Percentiles rank a stretch among this genome's conserved stretches.
These are phyloP conservation scores for Penicillium coffeae DNA, from an alignment of 495 filamentous ascomycete species.

Conservation along the genomic window DNA sequence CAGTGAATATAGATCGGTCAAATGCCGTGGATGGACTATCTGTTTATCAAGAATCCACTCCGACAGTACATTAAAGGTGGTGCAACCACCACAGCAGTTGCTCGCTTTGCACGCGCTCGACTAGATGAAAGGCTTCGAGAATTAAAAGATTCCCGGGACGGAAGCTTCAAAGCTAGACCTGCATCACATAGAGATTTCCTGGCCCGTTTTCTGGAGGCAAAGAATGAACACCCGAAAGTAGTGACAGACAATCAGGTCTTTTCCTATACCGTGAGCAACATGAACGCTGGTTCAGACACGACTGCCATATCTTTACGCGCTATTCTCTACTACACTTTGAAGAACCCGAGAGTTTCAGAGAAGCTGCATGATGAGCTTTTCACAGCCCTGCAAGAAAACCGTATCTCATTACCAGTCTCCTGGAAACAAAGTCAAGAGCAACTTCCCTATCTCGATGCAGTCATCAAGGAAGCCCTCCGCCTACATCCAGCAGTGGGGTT, in stretches of 20 bases:
- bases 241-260: slow-evolving; percentile 29
- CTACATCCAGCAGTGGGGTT: slow-evolving; percentile 60
- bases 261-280: slow-evolving; percentile 38
- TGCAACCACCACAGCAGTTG: slow-evolving; percentile 22
- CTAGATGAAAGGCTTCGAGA: slow-evolving; percentile 31
- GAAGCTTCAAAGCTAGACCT: neutral
- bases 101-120: slow-evolving; percentile 48
- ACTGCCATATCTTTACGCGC: slow-evolving; percentile 44
- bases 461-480: slow-evolving; percentile 64
- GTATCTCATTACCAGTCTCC: slow-evolving; percentile 30
- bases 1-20: slow-evolving; percentile 35
- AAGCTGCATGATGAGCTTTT: slow-evolving; percentile 27
- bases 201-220: slow-evolving; percentile 26
- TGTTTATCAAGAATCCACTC: slow-evolving; percentile 52
- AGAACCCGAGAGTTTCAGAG: slow-evolving; percentile 20
- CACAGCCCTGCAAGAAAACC: slow-evolving; percentile 35
- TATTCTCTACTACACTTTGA: slow-evolving; percentile 50
- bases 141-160: neutral
- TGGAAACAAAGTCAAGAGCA: slow-evolving; percentile 41
- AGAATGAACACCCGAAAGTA: slow-evolving; percentile 31
- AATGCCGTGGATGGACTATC: slow-evolving; percentile 47
- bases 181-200: slow-evolving; percentile 21
- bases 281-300: slow-evolving; percentile 52
- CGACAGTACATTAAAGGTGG: slow-evolving; percentile 28
- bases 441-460: slow-evolving; percentile 59